phyloP scores from a whole-genome alignment of 1,139 yeast genomes.

The Zygosaccharomyces sapae region DNA sequence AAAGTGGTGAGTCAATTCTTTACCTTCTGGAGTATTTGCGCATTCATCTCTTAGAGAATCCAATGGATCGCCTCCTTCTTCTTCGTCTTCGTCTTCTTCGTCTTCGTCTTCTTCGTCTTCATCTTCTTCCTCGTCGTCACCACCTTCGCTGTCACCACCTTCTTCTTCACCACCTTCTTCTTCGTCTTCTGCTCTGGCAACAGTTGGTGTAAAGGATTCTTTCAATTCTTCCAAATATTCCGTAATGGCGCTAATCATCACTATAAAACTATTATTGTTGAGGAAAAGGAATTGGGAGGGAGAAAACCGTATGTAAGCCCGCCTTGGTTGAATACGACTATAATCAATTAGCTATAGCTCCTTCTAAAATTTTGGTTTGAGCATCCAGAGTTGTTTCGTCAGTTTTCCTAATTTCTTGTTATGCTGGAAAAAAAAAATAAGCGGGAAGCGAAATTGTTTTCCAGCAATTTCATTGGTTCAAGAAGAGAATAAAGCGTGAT shows the following conservation, averaged over 20 bases:
- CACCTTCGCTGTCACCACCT: conserved; percentile 33
- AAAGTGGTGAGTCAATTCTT: conserved; percentile 79
- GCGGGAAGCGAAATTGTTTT: conserved; percentile 6
- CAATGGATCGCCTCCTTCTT: conserved; percentile 64
- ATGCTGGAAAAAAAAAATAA: neutral
- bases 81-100: conserved; percentile 77
- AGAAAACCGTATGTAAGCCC: neutral
- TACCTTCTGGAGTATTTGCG: conserved; percentile 62
- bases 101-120: conserved; percentile 69
- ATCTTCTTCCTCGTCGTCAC: conserved; percentile 41
- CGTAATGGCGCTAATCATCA: conserved; percentile 55
- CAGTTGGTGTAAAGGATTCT: conserved; percentile 75
- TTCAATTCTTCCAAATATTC: conserved; percentile 62
- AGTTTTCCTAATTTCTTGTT: neutral
- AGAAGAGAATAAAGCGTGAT: conserved; percentile 1
- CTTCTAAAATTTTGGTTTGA: neutral
- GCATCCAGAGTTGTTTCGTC: neutral
- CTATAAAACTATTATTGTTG: neutral
- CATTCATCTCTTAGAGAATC: conserved; percentile 67
- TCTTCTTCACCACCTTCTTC: conserved; percentile 15
- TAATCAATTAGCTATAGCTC: neutral
- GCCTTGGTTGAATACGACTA: neutral
- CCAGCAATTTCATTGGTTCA: conserved; percentile 12
- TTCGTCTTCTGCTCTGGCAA: conserved; percentile 73
- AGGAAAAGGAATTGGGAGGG: neutral